Evolutionary conservation across 768 basidiomycete species (phyloP).

Genomic region (Boletales sp.): DNA sequence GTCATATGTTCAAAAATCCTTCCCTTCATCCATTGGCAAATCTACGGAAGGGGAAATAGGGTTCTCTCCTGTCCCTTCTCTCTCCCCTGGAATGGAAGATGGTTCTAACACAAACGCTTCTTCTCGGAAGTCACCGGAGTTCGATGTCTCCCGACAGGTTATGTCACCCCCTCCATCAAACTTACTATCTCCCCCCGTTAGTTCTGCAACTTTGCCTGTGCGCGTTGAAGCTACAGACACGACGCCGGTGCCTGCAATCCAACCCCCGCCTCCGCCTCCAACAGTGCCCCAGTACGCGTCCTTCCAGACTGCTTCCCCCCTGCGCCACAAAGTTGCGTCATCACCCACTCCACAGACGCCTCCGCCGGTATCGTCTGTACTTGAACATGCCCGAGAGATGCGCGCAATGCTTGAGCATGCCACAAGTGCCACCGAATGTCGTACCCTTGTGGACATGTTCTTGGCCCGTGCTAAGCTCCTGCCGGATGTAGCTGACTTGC

Average conservation of each 20-base stretch:
- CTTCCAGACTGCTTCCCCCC: conserved; percentile 9
- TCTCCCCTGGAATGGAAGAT: conserved; percentile 6
- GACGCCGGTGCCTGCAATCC: background rate
- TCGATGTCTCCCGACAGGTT: background rate
- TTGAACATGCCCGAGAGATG: conserved; percentile 59
- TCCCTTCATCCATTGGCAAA: conserved; percentile 16
- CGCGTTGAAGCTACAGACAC: conserved; percentile 1
- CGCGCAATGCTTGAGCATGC: conserved; percentile 64
- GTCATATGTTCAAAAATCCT: conserved; percentile 21
- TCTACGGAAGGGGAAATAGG: conserved; percentile 9
- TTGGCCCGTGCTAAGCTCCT: conserved; percentile 56
- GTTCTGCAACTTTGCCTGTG: conserved; percentile 1
- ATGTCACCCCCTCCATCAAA: conserved; percentile 3
- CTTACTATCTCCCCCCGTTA: conserved; percentile 1
- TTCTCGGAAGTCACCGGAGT: conserved; percentile 7
- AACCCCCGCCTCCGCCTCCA: conserved; percentile 2
- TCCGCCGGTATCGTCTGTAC: conserved; percentile 27
- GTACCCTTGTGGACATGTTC: conserved; percentile 80
- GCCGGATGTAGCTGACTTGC: conserved; percentile 26
- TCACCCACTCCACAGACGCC: conserved; percentile 15
- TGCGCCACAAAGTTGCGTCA: conserved; percentile 6
- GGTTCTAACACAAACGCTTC: background rate
- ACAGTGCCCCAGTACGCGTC: conserved; percentile 9
- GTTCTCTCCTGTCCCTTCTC: conserved; percentile 3
- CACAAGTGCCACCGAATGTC: conserved; percentile 77